Percentiles rank a stretch among this genome's conserved stretches.
Conservation (phyloP, 169 alveolate species). For the Cyclospora cayetanensis region DNA sequence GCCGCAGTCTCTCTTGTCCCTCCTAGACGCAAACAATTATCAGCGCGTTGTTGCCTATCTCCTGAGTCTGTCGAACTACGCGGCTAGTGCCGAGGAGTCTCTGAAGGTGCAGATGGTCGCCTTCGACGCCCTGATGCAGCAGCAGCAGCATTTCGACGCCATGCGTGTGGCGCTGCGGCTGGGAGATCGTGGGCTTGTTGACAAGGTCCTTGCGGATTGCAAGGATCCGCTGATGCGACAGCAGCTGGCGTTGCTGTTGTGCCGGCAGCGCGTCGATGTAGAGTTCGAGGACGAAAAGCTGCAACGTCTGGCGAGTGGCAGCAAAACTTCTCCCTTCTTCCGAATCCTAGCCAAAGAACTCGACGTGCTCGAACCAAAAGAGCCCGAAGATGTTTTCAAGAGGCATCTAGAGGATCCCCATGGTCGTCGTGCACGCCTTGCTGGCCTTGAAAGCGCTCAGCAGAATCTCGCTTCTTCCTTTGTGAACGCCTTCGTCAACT, state of each 20-base stretch:
- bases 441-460: slow-evolving; percentile 85
- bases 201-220: slow-evolving; percentile 53
- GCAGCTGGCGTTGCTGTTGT: slow-evolving; percentile 69
- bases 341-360: slow-evolving; percentile 76
- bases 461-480: slow-evolving; percentile 97
- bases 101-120: slow-evolving; percentile 73
- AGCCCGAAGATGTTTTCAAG: slow-evolving; percentile 80
- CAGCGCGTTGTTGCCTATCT: slow-evolving; percentile 81
- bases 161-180: slow-evolving; percentile 76
- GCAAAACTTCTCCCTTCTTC: slow-evolving; percentile 62
- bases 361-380: slow-evolving; percentile 79
- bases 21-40: slow-evolving; percentile 81
- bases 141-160: slow-evolving; percentile 74
- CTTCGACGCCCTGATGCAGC: slow-evolving; percentile 72
- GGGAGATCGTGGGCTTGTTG: slow-evolving; percentile 51
- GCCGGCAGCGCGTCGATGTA: slow-evolving; percentile 65
- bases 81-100: slow-evolving; percentile 80
- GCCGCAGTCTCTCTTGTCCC: slow-evolving; percentile 78
- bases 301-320: slow-evolving; percentile 63
- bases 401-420: slow-evolving; percentile 75
- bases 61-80: slow-evolving; percentile 78
- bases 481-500: slow-evolving; percentile 99
- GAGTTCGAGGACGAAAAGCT: slow-evolving; percentile 69
- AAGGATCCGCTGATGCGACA: slow-evolving; percentile 55
- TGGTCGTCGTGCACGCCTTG: slow-evolving; percentile 53